Evolutionary conservation across 805 yeast genomes (phyloP).

Genomic region (Lipomyces lipofer): DNA sequence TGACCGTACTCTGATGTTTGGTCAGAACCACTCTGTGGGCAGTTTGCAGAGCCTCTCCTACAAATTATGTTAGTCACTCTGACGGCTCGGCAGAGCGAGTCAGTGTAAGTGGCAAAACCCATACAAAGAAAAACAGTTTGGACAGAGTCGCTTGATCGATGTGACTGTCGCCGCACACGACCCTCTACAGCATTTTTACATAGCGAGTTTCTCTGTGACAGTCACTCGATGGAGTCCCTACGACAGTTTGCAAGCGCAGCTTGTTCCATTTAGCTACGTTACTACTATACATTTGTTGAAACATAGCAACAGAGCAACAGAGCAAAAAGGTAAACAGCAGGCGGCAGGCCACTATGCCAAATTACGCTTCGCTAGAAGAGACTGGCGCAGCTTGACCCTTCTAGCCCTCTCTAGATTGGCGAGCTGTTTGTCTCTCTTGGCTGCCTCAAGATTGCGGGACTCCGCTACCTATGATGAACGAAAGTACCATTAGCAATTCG

Average conservation of each 20-base stretch:
- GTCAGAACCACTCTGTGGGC: no score
- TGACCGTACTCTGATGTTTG: no score
- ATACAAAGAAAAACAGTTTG: no score
- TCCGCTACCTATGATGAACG: neutral
- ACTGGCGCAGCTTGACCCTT: neutral
- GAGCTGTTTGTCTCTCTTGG: neutral
- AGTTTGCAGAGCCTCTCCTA: no score
- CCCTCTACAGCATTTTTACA: neutral
- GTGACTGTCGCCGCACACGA: neutral
- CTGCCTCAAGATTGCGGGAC: neutral
- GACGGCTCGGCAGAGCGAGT: no score
- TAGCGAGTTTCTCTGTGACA: neutral
- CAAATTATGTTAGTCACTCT: no score
- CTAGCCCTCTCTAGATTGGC: neutral
- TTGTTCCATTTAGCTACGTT: neutral
- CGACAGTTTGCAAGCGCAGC: neutral
- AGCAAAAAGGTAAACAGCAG: neutral
- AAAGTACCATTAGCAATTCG: neutral
- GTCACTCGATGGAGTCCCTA: neutral
- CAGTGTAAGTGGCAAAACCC: no score
- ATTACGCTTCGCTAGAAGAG: constrained; percentile 1
- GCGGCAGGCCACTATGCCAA: neutral
- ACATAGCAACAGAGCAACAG: neutral
- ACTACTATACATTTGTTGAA: neutral
- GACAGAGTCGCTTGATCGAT: neutral